Base-by-base conservation (phyloP, 1,284 basidiomycete genomes). In the Sphagnurus paluster region DNA sequence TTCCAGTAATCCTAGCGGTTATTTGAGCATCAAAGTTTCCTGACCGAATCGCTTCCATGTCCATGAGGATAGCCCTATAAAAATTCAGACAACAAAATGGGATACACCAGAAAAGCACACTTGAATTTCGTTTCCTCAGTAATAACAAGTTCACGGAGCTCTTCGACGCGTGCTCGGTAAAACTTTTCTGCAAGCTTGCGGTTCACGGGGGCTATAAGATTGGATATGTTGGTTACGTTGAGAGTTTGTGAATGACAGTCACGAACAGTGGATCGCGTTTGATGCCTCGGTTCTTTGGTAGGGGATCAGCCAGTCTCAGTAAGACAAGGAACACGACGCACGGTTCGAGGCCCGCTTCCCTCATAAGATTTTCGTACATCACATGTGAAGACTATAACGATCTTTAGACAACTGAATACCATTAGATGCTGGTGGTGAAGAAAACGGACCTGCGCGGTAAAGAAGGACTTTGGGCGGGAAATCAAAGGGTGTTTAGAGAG, bases 121-220 rank as follows among this genome's bases (percentile, higher is more conserved):
- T 82, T 89, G 75, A 93, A 95, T 46, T 78, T 81, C 19, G 68
- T 61, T 66, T 95, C 92, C 60, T 92, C 87, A 1, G 69, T 72
- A 33, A 75, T 61, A 37, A 95, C 91, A 35, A 82, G 71, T 16
- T 74, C 72, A 46, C 80, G 80, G 4, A 95, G 71, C 58, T 94
- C 87, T 26, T 76, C 62, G 39, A 90, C 71, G 14, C 91, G 84
- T 3, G 75, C 74, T 29, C 75, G 65, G 61, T 90, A 93, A 64
- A 84, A 80, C 40, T 75, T 84, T 57, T 85, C 79, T 1, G 91
- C 90, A 24, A 94, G 76, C 45, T 75, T 72, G 10, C 86, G 72
- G 58, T 92, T 84, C 13, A 56, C 46, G 3, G 69, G 58, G 14
- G 74, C 74, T 76, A 44, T 21, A 13, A 25, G 3, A 29, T 11